phyloP scores from a whole-genome alignment of 2,329 filamentous ascomycete genomes.

The Gyromitra esculenta region DNA sequence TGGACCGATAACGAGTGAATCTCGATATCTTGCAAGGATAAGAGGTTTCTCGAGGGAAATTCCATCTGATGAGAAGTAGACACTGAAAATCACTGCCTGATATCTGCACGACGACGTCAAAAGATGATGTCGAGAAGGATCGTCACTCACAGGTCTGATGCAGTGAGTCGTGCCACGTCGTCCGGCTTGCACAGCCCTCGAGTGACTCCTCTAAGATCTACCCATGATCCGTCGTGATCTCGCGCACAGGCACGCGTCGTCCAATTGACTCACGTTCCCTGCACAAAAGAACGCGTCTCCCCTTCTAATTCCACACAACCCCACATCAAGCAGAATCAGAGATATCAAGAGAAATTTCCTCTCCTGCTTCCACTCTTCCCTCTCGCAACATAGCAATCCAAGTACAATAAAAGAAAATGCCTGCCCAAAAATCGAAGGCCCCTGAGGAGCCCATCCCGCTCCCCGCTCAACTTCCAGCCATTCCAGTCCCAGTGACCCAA shows the following conservation, averaged over 20 bases:
- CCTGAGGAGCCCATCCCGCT: conserved; percentile 37
- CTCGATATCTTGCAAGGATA: not conserved
- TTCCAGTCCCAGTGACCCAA: conserved; percentile 57
- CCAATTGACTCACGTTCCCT: conserved; percentile 29
- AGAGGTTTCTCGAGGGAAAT: not conserved
- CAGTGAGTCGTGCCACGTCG: conserved; percentile 16
- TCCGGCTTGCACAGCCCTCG: not conserved
- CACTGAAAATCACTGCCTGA: not conserved
- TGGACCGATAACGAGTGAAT: not conserved
- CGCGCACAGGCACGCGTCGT: conserved; percentile 6
- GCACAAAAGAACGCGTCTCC: conserved; percentile 48
- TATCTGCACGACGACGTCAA: not conserved
- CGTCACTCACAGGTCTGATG: not conserved
- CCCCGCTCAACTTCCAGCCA: conserved; percentile 45
- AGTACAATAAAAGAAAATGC: conserved; percentile 19
- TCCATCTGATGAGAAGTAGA: not conserved
- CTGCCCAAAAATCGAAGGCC: conserved; percentile 3
- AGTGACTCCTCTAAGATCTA: conserved; percentile 12
- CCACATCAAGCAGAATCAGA: not conserved
- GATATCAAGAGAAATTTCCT: not conserved
- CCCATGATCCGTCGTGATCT: conserved; percentile 6
- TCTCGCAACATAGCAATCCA: not conserved
- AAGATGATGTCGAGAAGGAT: not conserved
- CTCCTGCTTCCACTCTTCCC: too few relatives aligned
- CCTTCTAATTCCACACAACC: not conserved